Percentiles rank a stretch among this genome's conserved stretches.
phyloP scores from a whole-genome alignment of 73 alveolate genomes.

The Paramecium biaurelia region DNA sequence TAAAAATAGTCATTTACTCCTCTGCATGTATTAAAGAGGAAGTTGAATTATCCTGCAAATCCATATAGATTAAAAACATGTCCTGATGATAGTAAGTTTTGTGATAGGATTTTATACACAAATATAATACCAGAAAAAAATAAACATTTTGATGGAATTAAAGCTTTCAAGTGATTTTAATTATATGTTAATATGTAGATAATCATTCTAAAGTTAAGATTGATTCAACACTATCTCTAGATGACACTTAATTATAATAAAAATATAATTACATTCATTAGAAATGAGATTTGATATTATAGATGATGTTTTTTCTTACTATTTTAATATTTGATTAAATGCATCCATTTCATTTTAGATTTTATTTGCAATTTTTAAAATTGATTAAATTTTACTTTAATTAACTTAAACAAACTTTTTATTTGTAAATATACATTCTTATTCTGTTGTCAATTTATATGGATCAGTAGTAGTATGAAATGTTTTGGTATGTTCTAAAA shows the following conservation, averaged over 20 bases:
- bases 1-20: neutral
- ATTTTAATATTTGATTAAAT: neutral
- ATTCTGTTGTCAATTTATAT: neutral
- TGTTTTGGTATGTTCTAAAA: neutral
- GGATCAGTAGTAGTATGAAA: neutral
- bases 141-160: neutral
- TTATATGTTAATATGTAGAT: neutral
- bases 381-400: neutral
- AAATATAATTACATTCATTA: neutral
- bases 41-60: constrained; percentile 1
- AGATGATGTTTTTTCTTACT: neutral
- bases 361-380: neutral
- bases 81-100: neutral
- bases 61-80: constrained; percentile 12
- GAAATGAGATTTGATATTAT: neutral
- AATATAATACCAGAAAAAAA: neutral
- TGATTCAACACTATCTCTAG: neutral
- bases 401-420: neutral
- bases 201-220: neutral
- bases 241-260: neutral
- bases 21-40: neutral
- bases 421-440: neutral
- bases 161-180: neutral
- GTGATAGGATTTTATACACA: neutral
- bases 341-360: neutral